Evolutionary conservation across 345 rosid species (phyloP), one percentile per base, ranked within the genome.

Genomic region (Populus nigra): DNA sequence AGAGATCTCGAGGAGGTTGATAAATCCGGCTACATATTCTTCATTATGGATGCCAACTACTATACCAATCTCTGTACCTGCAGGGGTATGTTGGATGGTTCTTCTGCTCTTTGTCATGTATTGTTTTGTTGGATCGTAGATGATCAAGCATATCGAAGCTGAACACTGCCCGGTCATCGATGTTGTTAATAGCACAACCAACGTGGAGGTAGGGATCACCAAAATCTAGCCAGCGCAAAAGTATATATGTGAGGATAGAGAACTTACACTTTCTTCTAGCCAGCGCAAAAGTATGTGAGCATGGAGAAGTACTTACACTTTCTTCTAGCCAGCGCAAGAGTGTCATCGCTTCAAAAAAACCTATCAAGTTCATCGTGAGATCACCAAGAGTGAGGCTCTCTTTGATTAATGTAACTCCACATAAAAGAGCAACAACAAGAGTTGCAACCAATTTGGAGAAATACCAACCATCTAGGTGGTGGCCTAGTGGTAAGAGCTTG

Each of bases 61-160:
- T 1, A 92, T 62, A 22, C 86, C 57, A 50, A 92, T 75, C 76
- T 88, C 82, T 4, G 87, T 71, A 33, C 50, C 65, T 0, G 80
- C 89, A 5, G 91, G 82, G 11, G 88, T 87, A 80, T 95, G 94
- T 13, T 92, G 98, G 81, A 93, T 87, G 31, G 97, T 95, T 41
- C 96, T 89, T 76, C 90, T 86, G 68, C 76, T 89, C 83, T 82
- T 91, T 22, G 88, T 87, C 87, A 86, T 87, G 78, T 91, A 90
- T 22, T 95, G 97, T 76, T 77, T 86, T 2, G 88, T 81, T 31
- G 98, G 98, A 75, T 93, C 93, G 17, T 91, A 93, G 7, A 95
- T 82, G 49, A 27, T 27, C 27, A 90, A 59, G 84, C 84, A 79
- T 17, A 92, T 90, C 47, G 89, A 22, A 0, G 93, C 92, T 5